Base-by-base conservation (phyloP, 805 yeast genomes). In the Kluyveromyces lactis region DNA sequence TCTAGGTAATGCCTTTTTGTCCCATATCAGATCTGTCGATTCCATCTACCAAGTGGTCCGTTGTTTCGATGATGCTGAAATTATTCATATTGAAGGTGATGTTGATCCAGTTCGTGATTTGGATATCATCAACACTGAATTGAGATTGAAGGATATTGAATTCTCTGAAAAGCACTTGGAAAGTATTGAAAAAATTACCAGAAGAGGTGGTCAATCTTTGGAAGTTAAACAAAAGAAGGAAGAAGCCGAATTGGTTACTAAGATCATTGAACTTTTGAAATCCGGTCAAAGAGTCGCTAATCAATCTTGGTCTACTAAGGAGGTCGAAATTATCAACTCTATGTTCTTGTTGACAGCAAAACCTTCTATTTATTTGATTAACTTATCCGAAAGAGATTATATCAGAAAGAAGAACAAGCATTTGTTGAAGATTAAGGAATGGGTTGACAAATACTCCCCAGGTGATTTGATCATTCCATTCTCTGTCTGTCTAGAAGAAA, bases 41-140 rank as follows among this genome's bases (percentile, higher is more conserved):
- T 95, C 97, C 47, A 81, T 92, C 49, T 92, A 84, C 70, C 97
- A 92, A 70, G 95, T 92, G 49, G 97, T 92, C 37, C 81, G 98
- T 68, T 85, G 95, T 67, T 92, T 92, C 58, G 95, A 87, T 60
- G 98, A 92, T 65, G 94, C 96, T 28, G 98, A 92, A 61, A 92
- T 92, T 56, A 87, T 89, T 53, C 98, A 92, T 68, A 84, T 92
- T 55, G 95, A 87, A 68, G 92, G 92, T 62, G 96, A 89, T 55
- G 98, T 92, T 46, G 79, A 92, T 67, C 98, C 98, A 48, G 80
- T 77, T 38, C 85, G 95, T 61, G 98, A 92, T 68, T 76, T 92
- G 67, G 92, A 85, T 50, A 90, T 92, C 61, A 86, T 92, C 60
- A 73, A 75, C 51, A 85, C 83, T 49, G 98, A 92, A 71, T 77